Base-by-base conservation (phyloP, 805 yeast species). In the Schwanniomyces sp. region DNA sequence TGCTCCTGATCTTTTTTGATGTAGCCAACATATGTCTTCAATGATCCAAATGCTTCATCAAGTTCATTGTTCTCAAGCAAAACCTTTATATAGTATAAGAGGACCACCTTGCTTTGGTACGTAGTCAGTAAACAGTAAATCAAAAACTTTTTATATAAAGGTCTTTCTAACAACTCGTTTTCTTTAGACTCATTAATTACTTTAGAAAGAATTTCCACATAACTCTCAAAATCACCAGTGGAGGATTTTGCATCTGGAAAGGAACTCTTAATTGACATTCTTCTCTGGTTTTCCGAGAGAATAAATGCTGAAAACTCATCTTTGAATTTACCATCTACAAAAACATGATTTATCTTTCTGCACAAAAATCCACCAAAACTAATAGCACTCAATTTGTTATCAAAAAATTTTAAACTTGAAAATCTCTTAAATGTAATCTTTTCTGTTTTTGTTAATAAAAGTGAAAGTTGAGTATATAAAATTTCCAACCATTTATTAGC, bases 11-110 rank as follows among this genome's bases (percentile, higher is more conserved):
- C 73, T 36, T 63, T 66, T 14, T 64, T 62, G 8, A 67, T 48
- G 51, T 74, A 74, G 17, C 56, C 51, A 7, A 59, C 53, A 49
- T 63, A 73, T 0, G 77, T 71, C 29, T 64, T 66, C 47, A 72
- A 66, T 0, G 76, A 76, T 7, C 74, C 74, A 44, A 67, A 58
- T 0, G 78, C 78, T 50, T 74, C 78, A 47, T 74, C 78, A 49
- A 61, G 68, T 48, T 73, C 76, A 7, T 59, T 53, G 42, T 63
- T 52, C 14, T 67, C 69, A 16, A 72, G 52, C 40, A 72, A 59
- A 1, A 66, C 55, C 40, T 62, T 56, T 25, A 73, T 64, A 38
- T 66, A 60, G 44, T 62, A 62, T 9, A 62, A 52, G 24, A 72
- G 57, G n/a, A 73, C 64, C 1, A 56, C 48, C 44, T 64, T 66